A percentile compares a stretch with the other conserved stretches of the same genome.
Conservation (phyloP, 768 basidiomycete species). For the Leucogyrophana mollusca region DNA sequence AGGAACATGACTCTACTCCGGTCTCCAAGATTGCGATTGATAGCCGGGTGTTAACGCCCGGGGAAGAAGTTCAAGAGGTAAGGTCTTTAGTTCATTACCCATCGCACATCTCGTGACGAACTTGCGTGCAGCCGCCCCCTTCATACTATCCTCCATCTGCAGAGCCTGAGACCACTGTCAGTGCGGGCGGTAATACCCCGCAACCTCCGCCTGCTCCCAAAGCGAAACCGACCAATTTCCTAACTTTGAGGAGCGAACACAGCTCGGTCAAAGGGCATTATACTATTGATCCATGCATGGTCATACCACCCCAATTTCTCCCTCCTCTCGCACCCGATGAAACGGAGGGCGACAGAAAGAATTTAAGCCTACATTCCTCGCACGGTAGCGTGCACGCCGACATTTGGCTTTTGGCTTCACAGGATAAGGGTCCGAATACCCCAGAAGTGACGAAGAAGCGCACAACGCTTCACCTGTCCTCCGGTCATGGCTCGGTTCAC, state of each 20-base stretch:
- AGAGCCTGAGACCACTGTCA: too few relatives aligned
- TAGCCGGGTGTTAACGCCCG: too few relatives aligned
- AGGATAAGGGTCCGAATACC: not conserved
- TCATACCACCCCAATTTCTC: constrained; percentile 37
- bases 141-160: constrained; percentile 12
- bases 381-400: constrained; percentile 38
- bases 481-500: constrained; percentile 14
- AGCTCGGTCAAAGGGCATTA: constrained; percentile 27
- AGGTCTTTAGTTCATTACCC: too few relatives aligned
- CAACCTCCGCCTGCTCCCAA: constrained; percentile 13
- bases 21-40: too few relatives aligned
- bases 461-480: constrained; percentile 18
- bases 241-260: constrained; percentile 10
- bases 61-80: too few relatives aligned
- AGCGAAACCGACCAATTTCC: constrained; percentile 25
- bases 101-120: too few relatives aligned
- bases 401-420: constrained; percentile 32
- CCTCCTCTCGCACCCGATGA: constrained; percentile 35
- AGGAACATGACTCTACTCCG: too few relatives aligned
- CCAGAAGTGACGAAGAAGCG: constrained; percentile 7
- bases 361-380: constrained; percentile 33
- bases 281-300: constrained; percentile 41
- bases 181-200: not conserved
- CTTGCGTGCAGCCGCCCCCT: constrained; percentile 19
- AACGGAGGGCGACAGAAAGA: constrained; percentile 38